Evolutionary conservation across 768 basidiomycete genomes (phyloP).

Genomic region (Tubosaeta sp.): DNA sequence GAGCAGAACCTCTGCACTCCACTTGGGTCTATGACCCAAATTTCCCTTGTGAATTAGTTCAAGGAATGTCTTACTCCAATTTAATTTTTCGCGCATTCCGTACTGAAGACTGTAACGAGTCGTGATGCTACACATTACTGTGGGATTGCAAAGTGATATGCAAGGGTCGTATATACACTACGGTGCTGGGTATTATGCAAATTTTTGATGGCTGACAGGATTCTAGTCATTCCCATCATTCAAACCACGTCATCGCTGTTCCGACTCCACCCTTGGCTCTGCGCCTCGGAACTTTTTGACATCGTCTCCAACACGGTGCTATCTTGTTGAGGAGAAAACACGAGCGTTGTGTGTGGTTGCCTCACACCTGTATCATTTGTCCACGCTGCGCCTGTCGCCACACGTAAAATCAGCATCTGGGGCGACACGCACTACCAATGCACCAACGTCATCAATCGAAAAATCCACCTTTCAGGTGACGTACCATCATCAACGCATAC

Average conservation of each 20-base stretch:
- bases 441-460: not conserved
- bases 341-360: not conserved
- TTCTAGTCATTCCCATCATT: not conserved
- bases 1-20: too few species aligned
- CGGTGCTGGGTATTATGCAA: not conserved
- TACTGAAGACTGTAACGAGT: too few species aligned
- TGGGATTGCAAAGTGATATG: too few species aligned
- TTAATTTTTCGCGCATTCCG: too few species aligned
- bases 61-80: too few species aligned
- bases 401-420: slow-evolving; percentile 5
- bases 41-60: too few species aligned
- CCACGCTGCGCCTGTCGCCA: slow-evolving; percentile 8
- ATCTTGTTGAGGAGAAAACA: slow-evolving; percentile 1
- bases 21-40: too few species aligned
- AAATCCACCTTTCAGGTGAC: not conserved
- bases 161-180: not conserved
- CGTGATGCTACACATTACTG: too few species aligned
- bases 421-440: slow-evolving; percentile 1
- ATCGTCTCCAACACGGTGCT: not conserved
- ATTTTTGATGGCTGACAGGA: not conserved
- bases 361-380: not conserved
- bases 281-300: not conserved
- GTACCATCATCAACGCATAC: slow-evolving; percentile 3
- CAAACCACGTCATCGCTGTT: not conserved
- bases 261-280: not conserved